Base-by-base conservation (phyloP, 257 asterid genomes). In the Solanum lycopersicoides region DNA sequence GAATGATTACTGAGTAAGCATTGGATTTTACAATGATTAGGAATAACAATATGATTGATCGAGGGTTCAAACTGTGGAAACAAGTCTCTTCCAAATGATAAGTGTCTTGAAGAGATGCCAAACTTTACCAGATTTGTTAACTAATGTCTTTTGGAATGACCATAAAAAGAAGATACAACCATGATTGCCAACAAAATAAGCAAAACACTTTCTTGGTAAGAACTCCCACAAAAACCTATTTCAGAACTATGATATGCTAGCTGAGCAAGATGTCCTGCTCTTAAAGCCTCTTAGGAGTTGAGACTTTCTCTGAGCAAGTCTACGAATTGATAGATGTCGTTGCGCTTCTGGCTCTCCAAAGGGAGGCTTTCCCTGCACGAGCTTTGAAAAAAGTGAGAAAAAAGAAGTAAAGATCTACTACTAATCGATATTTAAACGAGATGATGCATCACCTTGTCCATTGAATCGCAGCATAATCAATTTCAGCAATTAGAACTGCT, bases 281-380 rank as follows among this genome's bases (percentile, higher is more conserved):
- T 41, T 44, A 39, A 59, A 82, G 20, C 69, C 69, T 12, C 39
- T 6, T 50, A 16, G 20, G 14, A 69, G 41, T 30, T 68, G 11
- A 21, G 35, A 35, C 35, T 50, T 44, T 45, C 53, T 44, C 50
- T 45, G 77, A 72, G 73, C 53, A 69, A 25, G 77, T 79, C 91
- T 34, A 77, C 84, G 3, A 92, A 88, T 79, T 82, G 86, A 86
- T 92, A 90, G 41, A 90, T 86, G 87, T 88, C 89, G 15, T 86
- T 35, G 30, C 89, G 93, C 92, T 85, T 89, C 83, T 88, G 93
- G 86, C 87, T 86, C 88, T 87, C 21, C 35, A 89, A 60, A 32
- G 92, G 93, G 83, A 89, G 59, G 87, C 86, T 83, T 79, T 89
- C 85, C 88, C 92, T 89, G 88, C 65, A 83, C 35, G 16, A 3